These are phyloP conservation scores for Tetrapisispora iriomotensis DNA, from an alignment of 805 yeast genomes.

Conservation along the genomic window DNA sequence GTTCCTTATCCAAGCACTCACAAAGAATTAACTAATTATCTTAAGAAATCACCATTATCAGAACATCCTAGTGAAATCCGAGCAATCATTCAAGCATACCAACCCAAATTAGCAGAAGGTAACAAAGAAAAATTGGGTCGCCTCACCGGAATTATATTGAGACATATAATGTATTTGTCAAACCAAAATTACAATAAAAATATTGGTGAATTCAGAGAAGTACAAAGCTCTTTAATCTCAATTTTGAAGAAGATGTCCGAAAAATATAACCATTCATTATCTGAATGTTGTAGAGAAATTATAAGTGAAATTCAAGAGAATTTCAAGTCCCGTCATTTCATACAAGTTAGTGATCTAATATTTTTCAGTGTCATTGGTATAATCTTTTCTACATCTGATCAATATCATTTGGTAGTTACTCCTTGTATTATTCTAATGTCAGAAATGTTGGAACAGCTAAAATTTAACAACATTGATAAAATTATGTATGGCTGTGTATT, in stretches of 20 bases:
- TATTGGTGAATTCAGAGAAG: conserved; percentile 28
- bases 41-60: conserved; percentile 29
- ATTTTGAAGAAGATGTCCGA: conserved; percentile 51
- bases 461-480: conserved; percentile 31
- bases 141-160: conserved; percentile 54
- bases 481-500: conserved; percentile 55
- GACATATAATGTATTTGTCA: conserved; percentile 47
- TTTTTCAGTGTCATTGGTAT: conserved; percentile 64
- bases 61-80: conserved; percentile 42
- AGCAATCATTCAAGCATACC: conserved; percentile 48
- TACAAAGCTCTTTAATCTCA: conserved; percentile 36
- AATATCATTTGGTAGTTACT: conserved; percentile 83
- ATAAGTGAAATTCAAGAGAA: conserved; percentile 47
- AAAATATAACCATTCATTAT: conserved; percentile 52
- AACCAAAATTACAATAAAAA: conserved; percentile 29
- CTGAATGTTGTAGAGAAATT: conserved; percentile 50
- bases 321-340: conserved; percentile 34
- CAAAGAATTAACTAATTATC: conserved; percentile 32
- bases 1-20: conserved; percentile 40
- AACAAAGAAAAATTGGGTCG: conserved; percentile 63
- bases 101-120: conserved; percentile 72
- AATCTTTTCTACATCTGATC: conserved; percentile 88
- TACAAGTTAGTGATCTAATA: conserved; percentile 44
- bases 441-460: conserved; percentile 52
- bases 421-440: conserved; percentile 69